Base-by-base conservation (phyloP, 179 eudicot genomes). In the Gypsophila paniculata region DNA sequence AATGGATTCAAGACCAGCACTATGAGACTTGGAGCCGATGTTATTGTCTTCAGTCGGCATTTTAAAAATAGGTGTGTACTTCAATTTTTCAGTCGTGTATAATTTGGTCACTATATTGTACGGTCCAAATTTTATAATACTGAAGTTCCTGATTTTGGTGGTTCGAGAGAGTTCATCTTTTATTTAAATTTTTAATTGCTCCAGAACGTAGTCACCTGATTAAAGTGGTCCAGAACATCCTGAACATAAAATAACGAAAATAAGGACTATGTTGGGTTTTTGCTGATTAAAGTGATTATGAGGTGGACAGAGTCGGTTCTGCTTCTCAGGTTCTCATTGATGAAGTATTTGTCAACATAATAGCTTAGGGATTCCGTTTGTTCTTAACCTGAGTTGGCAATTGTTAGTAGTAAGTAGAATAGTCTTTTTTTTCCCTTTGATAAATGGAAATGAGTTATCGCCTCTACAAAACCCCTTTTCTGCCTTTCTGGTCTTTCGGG, bases 11-110 rank as follows among this genome's bases (percentile, higher is more conserved):
- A 93, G 84, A 91, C 96, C 8, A 86, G 97, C 78, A 79, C 97
- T 21, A 93, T 93, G 97, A 80, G 97, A 79, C 97, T 93, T 72
- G 97, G 98, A 76, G 93, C 98, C 61, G 98, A 93, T 78, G 97
- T 82, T 71, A 79, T 92, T 61, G 96, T 90, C 73, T 92, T 92
- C 84, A 88, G 83, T 75, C 85, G 91, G 46, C 78, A 73, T 68
- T 55, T 58, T 36, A 72, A 72, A 49, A 67, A 83, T 66, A 82
- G 91, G 97, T 89, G 78, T 48, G 71, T 42, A 36, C 13, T 49
- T 15, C 42, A 34, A 32, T 22, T 0, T 42, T 55, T 5, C 55
- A 25, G 14, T 21, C 42, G 34, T 36, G 38, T 64, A 11, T 32
- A 8, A 15, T 59, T 57, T 63, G 9, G 52, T 46, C 52, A 46